These are phyloP conservation scores for Cordyceps pruinosa DNA, from an alignment of 2,329 filamentous ascomycete genomes.

Conservation along the genomic window DNA sequence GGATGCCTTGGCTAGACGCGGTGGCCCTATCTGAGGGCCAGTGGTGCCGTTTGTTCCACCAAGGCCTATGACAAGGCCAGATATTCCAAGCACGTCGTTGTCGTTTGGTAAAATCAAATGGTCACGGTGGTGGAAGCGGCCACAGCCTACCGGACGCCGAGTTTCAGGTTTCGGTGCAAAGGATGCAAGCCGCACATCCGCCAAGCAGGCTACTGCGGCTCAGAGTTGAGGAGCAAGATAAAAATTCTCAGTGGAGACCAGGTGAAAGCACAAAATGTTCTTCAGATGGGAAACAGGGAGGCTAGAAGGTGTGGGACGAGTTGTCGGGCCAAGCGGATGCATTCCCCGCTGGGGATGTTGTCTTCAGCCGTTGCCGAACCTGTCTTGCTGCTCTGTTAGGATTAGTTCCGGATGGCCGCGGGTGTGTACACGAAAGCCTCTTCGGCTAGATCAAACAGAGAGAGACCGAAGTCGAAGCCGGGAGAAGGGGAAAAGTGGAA, in stretches of 20 bases:
- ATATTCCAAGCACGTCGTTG: background rate
- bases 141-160: background rate
- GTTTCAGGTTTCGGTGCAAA: background rate
- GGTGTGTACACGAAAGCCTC: background rate
- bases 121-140: background rate
- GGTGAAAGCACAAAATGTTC: background rate
- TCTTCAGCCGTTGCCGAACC: conserved; percentile 6
- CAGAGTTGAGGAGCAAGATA: background rate
- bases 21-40: background rate
- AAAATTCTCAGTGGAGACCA: background rate
- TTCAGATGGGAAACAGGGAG: background rate
- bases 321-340: conserved; percentile 2
- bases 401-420: background rate
- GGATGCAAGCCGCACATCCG: background rate
- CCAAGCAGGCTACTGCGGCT: background rate
- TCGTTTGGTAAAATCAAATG: background rate
- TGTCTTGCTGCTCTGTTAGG: background rate
- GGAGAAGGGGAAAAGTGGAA: background rate
- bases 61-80: background rate
- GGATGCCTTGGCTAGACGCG: background rate
- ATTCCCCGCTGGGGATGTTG: conserved; percentile 3
- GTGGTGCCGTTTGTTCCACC: background rate
- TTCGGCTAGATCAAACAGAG: background rate
- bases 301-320: background rate
- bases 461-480: background rate